Base-by-base conservation (phyloP, 371 early-diverging fungal species). In the Saksenaea vasiformis region DNA sequence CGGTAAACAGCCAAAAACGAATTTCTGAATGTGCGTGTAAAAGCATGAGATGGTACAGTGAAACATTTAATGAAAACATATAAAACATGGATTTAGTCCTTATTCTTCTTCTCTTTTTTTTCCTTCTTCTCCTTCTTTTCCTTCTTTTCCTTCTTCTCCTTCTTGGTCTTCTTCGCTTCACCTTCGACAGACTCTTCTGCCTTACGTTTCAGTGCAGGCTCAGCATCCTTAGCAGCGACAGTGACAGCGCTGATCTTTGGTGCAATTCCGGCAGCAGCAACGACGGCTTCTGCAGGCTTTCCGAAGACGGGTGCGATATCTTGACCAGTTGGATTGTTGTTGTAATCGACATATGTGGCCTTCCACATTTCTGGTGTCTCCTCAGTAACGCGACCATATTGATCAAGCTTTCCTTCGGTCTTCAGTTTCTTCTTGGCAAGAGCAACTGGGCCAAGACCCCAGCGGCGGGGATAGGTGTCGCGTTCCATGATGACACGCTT, bases 401-500 rank as follows among this genome's bases (percentile, higher is more conserved):
- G 97, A 83, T 98, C 98, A 24, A 98, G 86, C 82, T 96, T 95
- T 39, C 98, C 98, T 56, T 92, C 93, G 80, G 94, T 93, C 89
- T 95, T 91, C 74, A 98, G 65, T 85, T 94, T 92, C 91, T 98
- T 98, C 91, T 98, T 98, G 83, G 95, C 91, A 71, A 86, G 81
- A 27, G 98, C 98, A 66, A 82, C 76, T 35, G 98, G 97, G 55
- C 98, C 98, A 70, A 98, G 82, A 31, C 99, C 99, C 99, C 99
- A 99, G 62, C 91, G 87, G 58, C 95, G 91, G 54, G 98, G 98
- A 78, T 99, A 99, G 13, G 98, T 95, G 79, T 97, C 99, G 65
- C 99, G 94, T 80, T 99, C 99, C 99, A 99, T 99, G 67, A 99
- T 99, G 53, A 99, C 99, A 74, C 99, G 91, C 91, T 99, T 99